Percentiles rank a stretch among this genome's conserved stretches.
phyloP scores from a whole-genome alignment of 2,329 filamentous ascomycete genomes.

The Penicillium sp. region DNA sequence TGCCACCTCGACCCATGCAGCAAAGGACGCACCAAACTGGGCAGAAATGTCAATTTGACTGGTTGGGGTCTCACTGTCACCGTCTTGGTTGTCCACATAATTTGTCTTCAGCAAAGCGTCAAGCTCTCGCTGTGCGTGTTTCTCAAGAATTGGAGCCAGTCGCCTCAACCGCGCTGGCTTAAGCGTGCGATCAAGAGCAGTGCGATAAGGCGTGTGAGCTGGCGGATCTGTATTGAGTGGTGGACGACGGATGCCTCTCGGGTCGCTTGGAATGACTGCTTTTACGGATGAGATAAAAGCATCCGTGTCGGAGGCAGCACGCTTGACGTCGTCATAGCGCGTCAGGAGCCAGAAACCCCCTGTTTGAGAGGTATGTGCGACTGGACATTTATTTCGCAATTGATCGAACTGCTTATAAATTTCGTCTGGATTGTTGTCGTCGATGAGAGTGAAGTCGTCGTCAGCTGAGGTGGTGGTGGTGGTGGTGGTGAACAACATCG shows the following conservation, averaged over 20 bases:
- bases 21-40: constrained; percentile 14
- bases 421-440: constrained; percentile 4
- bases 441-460: constrained; percentile 7
- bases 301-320: constrained; percentile 11
- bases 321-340: constrained; percentile 17
- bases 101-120: background rate
- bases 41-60: constrained; percentile 12
- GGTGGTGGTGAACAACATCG: background rate
- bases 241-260: constrained; percentile 17
- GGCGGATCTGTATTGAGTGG: constrained; percentile 18
- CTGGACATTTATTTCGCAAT: constrained; percentile 11
- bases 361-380: constrained; percentile 16
- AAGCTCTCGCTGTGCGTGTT: constrained; percentile 16
- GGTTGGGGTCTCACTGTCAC: background rate
- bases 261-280: constrained; percentile 18
- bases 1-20: constrained; percentile 19
- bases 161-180: constrained; percentile 13
- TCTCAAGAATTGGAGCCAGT: constrained; percentile 2
- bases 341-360: constrained; percentile 16
- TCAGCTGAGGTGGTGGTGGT: background rate
- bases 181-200: constrained; percentile 15
- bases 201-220: constrained; percentile 19
- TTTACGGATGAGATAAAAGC: constrained; percentile 18
- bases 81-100: background rate
- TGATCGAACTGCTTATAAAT: constrained; percentile 15